phyloP scores from a whole-genome alignment of 345 rosid genomes.

The Conringia planisiliqua region DNA sequence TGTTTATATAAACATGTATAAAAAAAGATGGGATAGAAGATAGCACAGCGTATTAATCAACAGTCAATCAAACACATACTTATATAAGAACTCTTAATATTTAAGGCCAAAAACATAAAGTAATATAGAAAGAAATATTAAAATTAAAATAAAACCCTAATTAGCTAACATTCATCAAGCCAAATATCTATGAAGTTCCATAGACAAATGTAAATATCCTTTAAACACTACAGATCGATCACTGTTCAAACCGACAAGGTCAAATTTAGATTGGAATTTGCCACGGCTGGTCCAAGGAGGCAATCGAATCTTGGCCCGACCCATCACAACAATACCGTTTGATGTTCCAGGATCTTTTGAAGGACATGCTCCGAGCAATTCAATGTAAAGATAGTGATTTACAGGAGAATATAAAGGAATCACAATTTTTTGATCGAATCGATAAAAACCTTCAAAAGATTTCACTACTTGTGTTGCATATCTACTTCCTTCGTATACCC shows the following conservation, averaged over 20 bases:
- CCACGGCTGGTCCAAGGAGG: background rate
- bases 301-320: constrained; percentile 14
- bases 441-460: background rate
- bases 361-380: background rate
- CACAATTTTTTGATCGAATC: background rate
- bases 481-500: background rate
- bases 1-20: no score
- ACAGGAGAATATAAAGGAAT: background rate
- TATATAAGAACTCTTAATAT: background rate
- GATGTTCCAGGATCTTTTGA: constrained; percentile 9
- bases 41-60: background rate
- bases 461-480: background rate
- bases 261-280: background rate
- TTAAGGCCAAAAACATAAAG: background rate
- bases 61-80: background rate
- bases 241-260: background rate
- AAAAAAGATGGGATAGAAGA: background rate
- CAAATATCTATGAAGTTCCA: constrained; percentile 1
- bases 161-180: background rate
- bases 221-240: background rate
- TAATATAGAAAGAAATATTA: background rate
- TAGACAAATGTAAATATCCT: background rate
- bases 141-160: background rate
- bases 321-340: constrained; percentile 1
- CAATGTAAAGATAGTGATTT: constrained; percentile 3